These are phyloP conservation scores for Geum urbanum DNA, from an alignment of 306 rosid species.

Conservation along the genomic window DNA sequence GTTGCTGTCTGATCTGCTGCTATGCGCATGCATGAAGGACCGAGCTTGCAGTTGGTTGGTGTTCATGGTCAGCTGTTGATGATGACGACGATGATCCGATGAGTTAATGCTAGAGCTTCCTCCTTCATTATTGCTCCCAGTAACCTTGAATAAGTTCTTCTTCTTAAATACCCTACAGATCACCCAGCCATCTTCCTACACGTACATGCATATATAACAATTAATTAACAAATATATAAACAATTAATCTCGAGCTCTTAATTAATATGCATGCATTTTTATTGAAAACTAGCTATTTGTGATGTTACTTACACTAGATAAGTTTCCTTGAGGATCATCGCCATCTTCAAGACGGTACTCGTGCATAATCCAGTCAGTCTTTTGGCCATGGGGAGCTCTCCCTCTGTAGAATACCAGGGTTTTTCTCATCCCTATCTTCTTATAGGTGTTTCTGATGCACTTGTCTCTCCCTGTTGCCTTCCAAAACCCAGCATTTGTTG, in stretches of 20 bases:
- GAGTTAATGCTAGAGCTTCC: slow-evolving; percentile 46
- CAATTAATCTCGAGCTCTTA: too few species aligned
- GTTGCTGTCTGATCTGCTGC: slow-evolving; percentile 35
- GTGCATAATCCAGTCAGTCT: slow-evolving; percentile 97
- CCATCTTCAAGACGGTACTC: slow-evolving; percentile 86
- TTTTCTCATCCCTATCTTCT: slow-evolving; percentile 92
- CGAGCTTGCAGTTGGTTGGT: slow-evolving; percentile 30
- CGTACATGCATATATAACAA: not conserved
- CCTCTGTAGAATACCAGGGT: slow-evolving; percentile 93
- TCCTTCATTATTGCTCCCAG: slow-evolving; percentile 16
- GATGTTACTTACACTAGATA: slow-evolving; percentile 32
- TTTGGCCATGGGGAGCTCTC: slow-evolving; percentile 94
- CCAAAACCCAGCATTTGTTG: slow-evolving; percentile 95
- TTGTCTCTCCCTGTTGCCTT: slow-evolving; percentile 96
- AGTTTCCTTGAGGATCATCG: slow-evolving; percentile 45
- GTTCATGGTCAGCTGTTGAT: slow-evolving; percentile 44
- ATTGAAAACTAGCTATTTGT: too few species aligned
- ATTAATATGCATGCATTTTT: too few species aligned
- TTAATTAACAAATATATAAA: not conserved
- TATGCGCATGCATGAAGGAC: slow-evolving; percentile 39
- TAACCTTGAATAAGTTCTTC: slow-evolving; percentile 81
- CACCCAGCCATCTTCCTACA: slow-evolving; percentile 94
- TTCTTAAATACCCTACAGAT: slow-evolving; percentile 93
- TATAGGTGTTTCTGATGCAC: slow-evolving; percentile 67
- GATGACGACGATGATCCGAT: slow-evolving; percentile 25